These are phyloP conservation scores for Pseudoscleropodium purum DNA, from an alignment of 225 moss, liverwort and hornwort genomes.

Conservation along the genomic window DNA sequence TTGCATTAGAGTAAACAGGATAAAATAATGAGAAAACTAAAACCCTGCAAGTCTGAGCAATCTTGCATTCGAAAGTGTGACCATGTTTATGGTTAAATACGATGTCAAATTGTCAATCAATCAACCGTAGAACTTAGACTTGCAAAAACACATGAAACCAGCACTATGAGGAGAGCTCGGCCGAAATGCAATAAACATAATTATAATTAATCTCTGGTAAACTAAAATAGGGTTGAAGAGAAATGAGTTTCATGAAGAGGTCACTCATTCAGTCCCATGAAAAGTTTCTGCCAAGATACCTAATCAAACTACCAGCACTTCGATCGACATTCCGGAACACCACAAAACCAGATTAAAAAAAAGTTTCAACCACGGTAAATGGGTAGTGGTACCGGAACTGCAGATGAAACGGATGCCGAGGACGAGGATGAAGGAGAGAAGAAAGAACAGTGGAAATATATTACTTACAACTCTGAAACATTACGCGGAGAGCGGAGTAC, in stretches of 20 bases:
- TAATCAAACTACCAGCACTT: background rate
- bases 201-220: background rate
- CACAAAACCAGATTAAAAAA: background rate
- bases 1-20: background rate
- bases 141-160: background rate
- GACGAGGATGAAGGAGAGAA: background rate
- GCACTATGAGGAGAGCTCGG: background rate
- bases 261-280: background rate
- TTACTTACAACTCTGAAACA: constrained; percentile 28
- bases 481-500: background rate
- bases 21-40: background rate
- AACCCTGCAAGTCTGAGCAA: background rate
- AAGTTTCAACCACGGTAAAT: background rate
- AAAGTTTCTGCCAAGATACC: background rate
- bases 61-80: background rate
- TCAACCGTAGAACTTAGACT: background rate
- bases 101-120: background rate
- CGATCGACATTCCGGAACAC: background rate
- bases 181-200: background rate
- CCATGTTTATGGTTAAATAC: background rate
- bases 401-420: background rate
- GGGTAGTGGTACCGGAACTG: background rate
- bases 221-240: background rate
- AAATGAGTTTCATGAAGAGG: background rate
- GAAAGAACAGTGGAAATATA: background rate